A percentile compares a stretch with the other conserved stretches of the same genome.
Evolutionary conservation across 345 rosid genomes (phyloP).

Genomic region (Boechera stricta): DNA sequence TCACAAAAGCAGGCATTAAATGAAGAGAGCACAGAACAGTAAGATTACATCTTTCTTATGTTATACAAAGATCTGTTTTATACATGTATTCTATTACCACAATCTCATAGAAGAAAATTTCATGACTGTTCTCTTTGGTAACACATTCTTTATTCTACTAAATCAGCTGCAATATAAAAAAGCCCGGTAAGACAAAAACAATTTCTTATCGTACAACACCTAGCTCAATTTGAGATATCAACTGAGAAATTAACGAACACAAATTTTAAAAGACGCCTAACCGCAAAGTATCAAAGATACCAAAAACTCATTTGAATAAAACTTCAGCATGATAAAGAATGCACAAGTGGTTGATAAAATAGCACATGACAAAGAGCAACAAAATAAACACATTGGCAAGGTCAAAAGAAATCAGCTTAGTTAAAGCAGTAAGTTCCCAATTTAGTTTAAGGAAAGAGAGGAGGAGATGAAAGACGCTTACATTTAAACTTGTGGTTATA

Average conservation of each 20-base stretch:
- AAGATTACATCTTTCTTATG: slow-evolving; percentile 11
- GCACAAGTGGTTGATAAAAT: background rate
- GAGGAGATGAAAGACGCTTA: slow-evolving; percentile 41
- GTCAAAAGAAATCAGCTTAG: background rate
- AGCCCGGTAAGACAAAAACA: background rate
- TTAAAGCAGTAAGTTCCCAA: background rate
- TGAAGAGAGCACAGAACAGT: slow-evolving; percentile 27
- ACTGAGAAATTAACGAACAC: background rate
- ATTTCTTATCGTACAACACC: background rate
- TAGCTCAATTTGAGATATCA: background rate
- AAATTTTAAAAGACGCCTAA: background rate
- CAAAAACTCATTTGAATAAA: background rate
- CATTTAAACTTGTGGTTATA: slow-evolving; percentile 44
- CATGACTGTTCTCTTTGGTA: background rate
- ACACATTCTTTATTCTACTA: background rate
- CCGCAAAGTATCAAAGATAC: background rate
- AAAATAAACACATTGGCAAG: background rate
- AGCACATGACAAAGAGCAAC: background rate
- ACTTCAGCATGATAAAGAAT: background rate
- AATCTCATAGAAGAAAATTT: background rate
- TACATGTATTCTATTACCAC: background rate
- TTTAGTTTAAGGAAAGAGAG: slow-evolving; percentile 1
- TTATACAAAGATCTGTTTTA: background rate
- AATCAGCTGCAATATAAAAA: slow-evolving; percentile 18
- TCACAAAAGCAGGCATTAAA: slow-evolving; percentile 19